Conservation (phyloP, 176 grass and related monocot species). For the Phragmites australis region DNA sequence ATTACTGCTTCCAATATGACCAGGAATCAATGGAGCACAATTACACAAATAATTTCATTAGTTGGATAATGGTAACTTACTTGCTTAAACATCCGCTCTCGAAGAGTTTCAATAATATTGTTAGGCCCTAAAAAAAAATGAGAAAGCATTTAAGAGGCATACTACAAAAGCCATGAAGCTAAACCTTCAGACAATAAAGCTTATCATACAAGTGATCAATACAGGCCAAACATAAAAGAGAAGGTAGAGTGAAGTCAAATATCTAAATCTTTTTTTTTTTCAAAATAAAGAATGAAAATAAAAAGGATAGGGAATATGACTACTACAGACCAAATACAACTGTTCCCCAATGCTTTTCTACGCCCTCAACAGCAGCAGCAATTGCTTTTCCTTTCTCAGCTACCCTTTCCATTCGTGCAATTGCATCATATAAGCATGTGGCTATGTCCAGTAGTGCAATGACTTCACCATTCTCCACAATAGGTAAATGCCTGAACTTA, state of each 20-base stretch:
- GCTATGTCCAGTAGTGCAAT: slow-evolving; percentile 95
- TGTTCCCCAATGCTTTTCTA: slow-evolving; percentile 90
- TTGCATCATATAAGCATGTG: slow-evolving; percentile 98
- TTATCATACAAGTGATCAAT: neutral
- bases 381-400: slow-evolving; percentile 99
- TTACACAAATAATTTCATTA: too few relatives aligned
- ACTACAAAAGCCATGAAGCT: neutral
- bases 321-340: slow-evolving; percentile 62
- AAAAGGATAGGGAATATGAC: slow-evolving; percentile 10
- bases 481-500: slow-evolving; percentile 97
- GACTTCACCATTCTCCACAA: slow-evolving; percentile 95
- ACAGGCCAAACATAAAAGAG: neutral
- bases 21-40: too few relatives aligned
- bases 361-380: slow-evolving; percentile 89
- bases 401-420: slow-evolving; percentile 96
- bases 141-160: slow-evolving; percentile 4
- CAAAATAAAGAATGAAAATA: neutral
- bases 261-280: neutral
- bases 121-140: slow-evolving; percentile 71
- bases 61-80: too few relatives aligned
- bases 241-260: neutral
- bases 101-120: slow-evolving; percentile 95
- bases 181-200: neutral
- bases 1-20: too few relatives aligned
- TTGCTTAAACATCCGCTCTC: slow-evolving; percentile 87